These are phyloP conservation scores for Venturia carpophila DNA, from an alignment of 2,329 filamentous ascomycete species.

Conservation along the genomic window DNA sequence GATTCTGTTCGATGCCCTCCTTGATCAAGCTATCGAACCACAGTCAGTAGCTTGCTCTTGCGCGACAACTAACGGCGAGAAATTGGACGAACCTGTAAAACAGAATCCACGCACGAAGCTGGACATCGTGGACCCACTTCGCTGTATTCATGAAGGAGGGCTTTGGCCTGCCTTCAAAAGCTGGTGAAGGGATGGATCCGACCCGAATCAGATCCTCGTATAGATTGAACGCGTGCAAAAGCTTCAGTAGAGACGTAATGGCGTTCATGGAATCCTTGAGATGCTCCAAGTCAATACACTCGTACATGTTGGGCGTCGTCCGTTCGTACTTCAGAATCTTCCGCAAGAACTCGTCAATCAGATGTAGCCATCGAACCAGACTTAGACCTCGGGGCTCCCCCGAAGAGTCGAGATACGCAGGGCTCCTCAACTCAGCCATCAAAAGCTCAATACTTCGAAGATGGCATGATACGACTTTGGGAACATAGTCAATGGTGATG, in stretches of 20 bases:
- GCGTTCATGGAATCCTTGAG: conserved; percentile 64
- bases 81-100: conserved; percentile 52
- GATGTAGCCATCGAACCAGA: conserved; percentile 68
- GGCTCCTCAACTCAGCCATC: conserved; percentile 57
- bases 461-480: conserved; percentile 82
- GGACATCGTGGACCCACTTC: conserved; percentile 73
- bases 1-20: conserved; percentile 62
- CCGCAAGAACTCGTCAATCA: conserved; percentile 67
- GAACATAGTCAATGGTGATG: conserved; percentile 69
- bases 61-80: background rate
- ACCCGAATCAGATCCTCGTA: conserved; percentile 81
- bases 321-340: conserved; percentile 59
- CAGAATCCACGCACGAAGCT: conserved; percentile 80
- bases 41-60: background rate
- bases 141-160: conserved; percentile 43
- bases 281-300: conserved; percentile 76
- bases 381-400: conserved; percentile 59
- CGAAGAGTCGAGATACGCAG: conserved; percentile 48
- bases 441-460: conserved; percentile 81
- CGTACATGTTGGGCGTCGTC: conserved; percentile 65
- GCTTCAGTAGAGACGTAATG: conserved; percentile 60
- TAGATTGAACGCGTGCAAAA: conserved; percentile 72
- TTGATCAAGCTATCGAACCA: conserved; percentile 48
- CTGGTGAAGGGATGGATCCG: conserved; percentile 59
- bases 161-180: conserved; percentile 43